Base-by-base conservation (phyloP, 2,329 filamentous ascomycete genomes). In the Neurospora sp. region DNA sequence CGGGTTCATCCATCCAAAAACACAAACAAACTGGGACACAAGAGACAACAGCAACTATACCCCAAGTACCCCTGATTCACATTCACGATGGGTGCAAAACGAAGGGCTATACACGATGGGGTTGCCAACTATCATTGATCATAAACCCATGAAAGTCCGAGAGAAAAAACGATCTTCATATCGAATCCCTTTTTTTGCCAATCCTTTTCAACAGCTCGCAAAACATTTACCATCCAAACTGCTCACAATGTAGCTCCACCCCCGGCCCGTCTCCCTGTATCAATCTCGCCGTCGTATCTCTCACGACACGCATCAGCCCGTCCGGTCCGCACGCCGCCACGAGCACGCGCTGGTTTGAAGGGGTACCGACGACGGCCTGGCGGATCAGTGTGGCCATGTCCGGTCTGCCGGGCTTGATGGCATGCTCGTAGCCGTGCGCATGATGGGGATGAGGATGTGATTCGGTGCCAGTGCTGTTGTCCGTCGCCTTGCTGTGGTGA, bases 201-300 rank as follows among this genome's bases (percentile, higher is more conserved):
- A n/a, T 23, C 4, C 28, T 13, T 8, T 68, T 17, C 19, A 68
- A 36, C 40, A 4, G 62, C 17, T 70, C 38, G 52, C 6, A 66
- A 43, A 67, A 36, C 13, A 33, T 38, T 75, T 67, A 83, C 82
- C 82, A 84, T 2, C 81, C 81, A 71, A 85, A 84, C 74, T 84
- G 79, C 74, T 86, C 84, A 72, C 81, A 83, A 74, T 86, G 83
- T 66, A 85, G 77, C 74, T 85, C 83, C n/a, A 86, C 79, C 38
- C 80, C 82, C 1, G 84, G 82, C 3, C 84, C 84, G 33, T 79
- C 78, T 1, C 79, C 76, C 1, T 76, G 77, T 42, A 86, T 84
- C 72, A 79, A 79, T 38, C 76, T 77, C 2, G 84, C 83, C 9
- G 81, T 80, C 0, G 82, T 80, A 38, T 82, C 78, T 66, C 84